Evolutionary conservation across 371 early-diverging fungal species (phyloP).

Genomic region (Ecytonucleospora hepatopenaei): DNA sequence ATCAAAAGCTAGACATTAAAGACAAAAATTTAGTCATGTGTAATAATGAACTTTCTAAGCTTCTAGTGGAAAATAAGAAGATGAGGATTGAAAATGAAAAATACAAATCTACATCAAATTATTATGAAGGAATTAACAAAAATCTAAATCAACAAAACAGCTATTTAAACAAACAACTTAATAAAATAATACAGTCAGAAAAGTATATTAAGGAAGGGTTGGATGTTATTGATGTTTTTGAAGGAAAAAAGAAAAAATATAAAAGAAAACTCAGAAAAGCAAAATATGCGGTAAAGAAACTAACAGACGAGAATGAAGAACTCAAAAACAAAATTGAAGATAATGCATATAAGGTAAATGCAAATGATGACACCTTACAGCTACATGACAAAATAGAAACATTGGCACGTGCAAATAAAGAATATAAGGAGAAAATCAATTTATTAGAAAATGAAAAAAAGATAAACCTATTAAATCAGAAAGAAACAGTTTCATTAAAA

Average conservation of each 20-base stretch:
- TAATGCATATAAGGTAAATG: slow-evolving; percentile 12
- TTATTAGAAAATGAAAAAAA: slow-evolving; percentile 5
- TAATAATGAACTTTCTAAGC: slow-evolving; percentile 42
- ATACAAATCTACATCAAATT: slow-evolving; percentile 23
- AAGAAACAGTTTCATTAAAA: neutral
- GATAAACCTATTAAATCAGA: neutral
- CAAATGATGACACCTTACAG: slow-evolving; percentile 10
- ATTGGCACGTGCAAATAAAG: slow-evolving; percentile 19
- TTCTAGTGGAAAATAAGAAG: slow-evolving; percentile 37
- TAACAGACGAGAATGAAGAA: slow-evolving; percentile 30
- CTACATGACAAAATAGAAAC: slow-evolving; percentile 26
- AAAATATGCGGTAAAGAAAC: slow-evolving; percentile 38
- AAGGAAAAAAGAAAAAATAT: slow-evolving; percentile 26
- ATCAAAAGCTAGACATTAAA: slow-evolving; percentile 34
- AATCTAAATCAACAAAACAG: slow-evolving; percentile 41
- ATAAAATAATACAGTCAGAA: slow-evolving; percentile 24
- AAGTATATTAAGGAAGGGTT: slow-evolving; percentile 12
- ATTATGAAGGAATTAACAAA: slow-evolving; percentile 48
- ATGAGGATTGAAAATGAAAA: slow-evolving; percentile 19
- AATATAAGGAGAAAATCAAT: slow-evolving; percentile 28
- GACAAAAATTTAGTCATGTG: slow-evolving; percentile 40
- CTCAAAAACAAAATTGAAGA: slow-evolving; percentile 31
- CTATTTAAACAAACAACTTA: slow-evolving; percentile 45
- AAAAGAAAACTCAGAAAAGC: slow-evolving; percentile 20
- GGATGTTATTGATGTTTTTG: neutral